Evolutionary conservation across 129 eudicot genomes (phyloP), one percentile per base, ranked within the genome.

Genomic region (Flaveria ramosissima): DNA sequence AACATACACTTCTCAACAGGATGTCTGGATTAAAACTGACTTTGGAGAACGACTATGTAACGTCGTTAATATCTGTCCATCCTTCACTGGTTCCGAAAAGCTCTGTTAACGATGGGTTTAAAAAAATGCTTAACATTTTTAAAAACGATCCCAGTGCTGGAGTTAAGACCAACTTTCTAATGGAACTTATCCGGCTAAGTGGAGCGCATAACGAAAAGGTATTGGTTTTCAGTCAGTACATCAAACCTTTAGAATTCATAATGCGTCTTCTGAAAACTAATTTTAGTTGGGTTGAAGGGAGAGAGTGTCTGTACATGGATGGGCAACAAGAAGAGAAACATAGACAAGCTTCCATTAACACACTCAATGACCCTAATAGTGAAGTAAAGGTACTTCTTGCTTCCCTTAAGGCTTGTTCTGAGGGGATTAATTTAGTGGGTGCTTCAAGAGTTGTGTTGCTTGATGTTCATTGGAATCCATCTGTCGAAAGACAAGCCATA

Each of bases 391-490:
- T 89, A 1, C 60, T 92, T 45, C 83, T 92, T 36, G 97, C 93
- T 9, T 92, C 96, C 2, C 84, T 84, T 12, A 89, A 47, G 70
- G 86, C 88, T 7, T 92, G 96, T 45, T 83, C 87, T 39, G 96
- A 89, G 76, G 97, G 97, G 30, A 89, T 92, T n/a, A 86, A 66
- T 79, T 61, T 92, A 30, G 86, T 89, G 6, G 97, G 96, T 57
- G 97, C 96, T 20, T 89, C 96, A 0, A 83, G 97, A 32, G 91
- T 92, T 14, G 91, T 92, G 52, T 68, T 89, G 14, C 85, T 92
- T 13, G 97, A 92, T 77, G 96, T 89, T 12, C 88, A 85, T 0
- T 92, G 97, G 97, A 92, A 92, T 69, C 97, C 97, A 1, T 87
- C 97, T 0, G 96, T 87, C 0, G 92, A 85, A 43, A 79, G 88